A percentile compares a stretch with the other conserved stretches of the same genome.
phyloP scores from a whole-genome alignment of 2,329 filamentous ascomycete species.

The Beauveria scarabaeidicola region DNA sequence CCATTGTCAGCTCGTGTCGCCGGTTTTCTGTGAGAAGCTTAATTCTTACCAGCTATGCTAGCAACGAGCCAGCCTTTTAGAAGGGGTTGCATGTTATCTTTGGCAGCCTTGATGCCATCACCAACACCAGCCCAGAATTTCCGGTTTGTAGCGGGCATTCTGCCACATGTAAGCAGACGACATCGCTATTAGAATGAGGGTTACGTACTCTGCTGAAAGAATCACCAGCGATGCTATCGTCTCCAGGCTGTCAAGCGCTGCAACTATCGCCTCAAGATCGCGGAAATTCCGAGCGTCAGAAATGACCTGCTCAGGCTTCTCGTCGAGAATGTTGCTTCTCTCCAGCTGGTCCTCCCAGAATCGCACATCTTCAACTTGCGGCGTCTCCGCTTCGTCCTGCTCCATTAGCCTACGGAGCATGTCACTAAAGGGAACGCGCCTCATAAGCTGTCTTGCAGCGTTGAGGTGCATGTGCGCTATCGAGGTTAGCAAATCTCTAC shows the following conservation, averaged over 20 bases:
- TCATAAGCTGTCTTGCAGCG: slow-evolving; percentile 45
- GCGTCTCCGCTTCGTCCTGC: slow-evolving; percentile 24
- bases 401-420: slow-evolving; percentile 37
- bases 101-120: slow-evolving; percentile 44
- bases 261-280: slow-evolving; percentile 60
- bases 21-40: not conserved
- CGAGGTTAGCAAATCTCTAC: slow-evolving; percentile 1
- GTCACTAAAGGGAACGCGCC: slow-evolving; percentile 40
- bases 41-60: slow-evolving; percentile 43
- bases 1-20: slow-evolving; percentile 10
- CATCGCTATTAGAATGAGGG: not conserved
- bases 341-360: slow-evolving; percentile 33
- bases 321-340: slow-evolving; percentile 26
- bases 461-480: slow-evolving; percentile 42
- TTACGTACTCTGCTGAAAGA: slow-evolving; percentile 42
- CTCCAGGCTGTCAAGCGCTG: slow-evolving; percentile 59
- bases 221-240: slow-evolving; percentile 51
- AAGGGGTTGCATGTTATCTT: slow-evolving; percentile 51
- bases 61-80: slow-evolving; percentile 55
- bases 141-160: slow-evolving; percentile 29
- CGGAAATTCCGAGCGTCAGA: slow-evolving; percentile 53
- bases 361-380: slow-evolving; percentile 29
- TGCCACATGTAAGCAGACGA: slow-evolving; percentile 21
- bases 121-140: slow-evolving; percentile 48
- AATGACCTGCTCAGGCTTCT: slow-evolving; percentile 34